Evolutionary conservation across 306 rosid species (phyloP), one percentile per base, ranked within the genome.

Genomic region (Prosopis cineraria): DNA sequence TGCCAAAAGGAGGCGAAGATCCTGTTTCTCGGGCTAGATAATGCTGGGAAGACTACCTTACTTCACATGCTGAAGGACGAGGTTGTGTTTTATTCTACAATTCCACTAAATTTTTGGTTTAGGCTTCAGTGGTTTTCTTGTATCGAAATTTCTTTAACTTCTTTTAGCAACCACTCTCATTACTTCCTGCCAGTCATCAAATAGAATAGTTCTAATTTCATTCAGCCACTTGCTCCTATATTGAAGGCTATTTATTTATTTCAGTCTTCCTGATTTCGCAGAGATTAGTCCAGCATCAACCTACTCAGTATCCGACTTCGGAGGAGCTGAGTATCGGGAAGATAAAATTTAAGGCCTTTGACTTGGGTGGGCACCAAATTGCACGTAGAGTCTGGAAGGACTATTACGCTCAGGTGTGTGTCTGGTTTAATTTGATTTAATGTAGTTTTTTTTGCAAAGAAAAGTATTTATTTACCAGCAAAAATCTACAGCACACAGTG

Each of bases 361-460:
- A 90, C 84, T 84, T 90, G 82, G 91, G 93, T 33, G 93, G 93
- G 4, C 93, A 87, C 71, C 88, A 85, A 76, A 85, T 89, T 73
- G 91, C 93, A 75, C 93, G 91, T 31, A 77, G 93, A 80, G 89
- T 89, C 78, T 90, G 94, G 91, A 90, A 82, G 79, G 94, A 90
- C 77, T 90, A 90, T 45, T 90, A 87, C 65, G 82, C 94, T 72
- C 79, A 87, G 90, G 91, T 89, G 64, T 67, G 12, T 5, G 17
- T 53, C n/a, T n/a, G 5, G 7, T 41, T 68, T 68, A 39, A 36
- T 14, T 8, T 63, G 8, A 40, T 9, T 22, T 22, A 48, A 48
- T 7, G 24, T 6, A 24, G 17, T 24, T 24, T 55, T 24, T 24
- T 55, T 24, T 55, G 33, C 63, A 11, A 55, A 24, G 31, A 25